Base-by-base conservation (phyloP, 179 eudicot genomes). In the Patellifolia procumbens region DNA sequence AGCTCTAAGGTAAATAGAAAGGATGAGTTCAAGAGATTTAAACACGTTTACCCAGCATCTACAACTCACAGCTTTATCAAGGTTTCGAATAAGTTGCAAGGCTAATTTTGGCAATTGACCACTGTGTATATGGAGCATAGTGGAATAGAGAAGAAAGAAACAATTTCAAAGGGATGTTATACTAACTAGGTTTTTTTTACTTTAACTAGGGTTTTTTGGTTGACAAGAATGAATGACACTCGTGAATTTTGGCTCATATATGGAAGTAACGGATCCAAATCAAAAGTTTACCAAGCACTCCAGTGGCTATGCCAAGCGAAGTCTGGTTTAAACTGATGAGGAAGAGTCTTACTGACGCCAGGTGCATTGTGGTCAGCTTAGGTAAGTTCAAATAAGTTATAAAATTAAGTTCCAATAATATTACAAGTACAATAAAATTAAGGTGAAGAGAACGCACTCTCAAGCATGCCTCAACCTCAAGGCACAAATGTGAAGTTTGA, bases 191-290 rank as follows among this genome's bases (percentile, higher is more conserved):
- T 28, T 22, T 22, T 17, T 53, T 34, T 43, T 39, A 26, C n/a
- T n/a, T n/a, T 64, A 46, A 58, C 46, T 53, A 11, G 24, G 64
- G 20, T 22, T 22, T 17, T 53, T 34, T 43, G 7, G 19, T n/a
- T 28, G 34, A 55, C 65, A n/a, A n/a, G 35, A 72, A 72, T 20
- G 78, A 68, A 59, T 46, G 31, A 67, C 74, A 59, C 56, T 48
- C 51, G 68, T 48, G 2, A 56, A 37, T 2, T 28, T 26, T 20
- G 70, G 12, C 42, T 61, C 9, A 39, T 7, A 39, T 39, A 39
- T 39, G 10, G 1, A 39, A 6, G n/a, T n/a, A n/a, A n/a, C n/a
- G n/a, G n/a, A n/a, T n/a, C 45, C 45, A 39, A 39, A 39, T 39
- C 45, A 39, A 39, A 39, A 39, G 45, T 39, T 39, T 6, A 39